A percentile compares a stretch with the other conserved stretches of the same genome.
Evolutionary conservation across 495 filamentous ascomycete genomes (phyloP).

Genomic region (Penicillium waksmanii): DNA sequence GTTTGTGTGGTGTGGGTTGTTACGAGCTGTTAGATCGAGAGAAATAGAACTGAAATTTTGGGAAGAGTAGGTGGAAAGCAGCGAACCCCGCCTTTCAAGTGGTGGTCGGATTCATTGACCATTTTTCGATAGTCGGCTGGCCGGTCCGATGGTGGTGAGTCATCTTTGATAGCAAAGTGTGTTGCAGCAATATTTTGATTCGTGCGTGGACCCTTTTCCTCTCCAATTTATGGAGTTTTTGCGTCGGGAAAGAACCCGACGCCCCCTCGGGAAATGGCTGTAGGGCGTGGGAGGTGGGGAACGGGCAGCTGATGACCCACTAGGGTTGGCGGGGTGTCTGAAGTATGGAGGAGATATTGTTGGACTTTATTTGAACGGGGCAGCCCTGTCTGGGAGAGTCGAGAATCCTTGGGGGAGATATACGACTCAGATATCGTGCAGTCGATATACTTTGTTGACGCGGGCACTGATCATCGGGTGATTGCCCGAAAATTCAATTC

Average conservation of each 20-base stretch:
- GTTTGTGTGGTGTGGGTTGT: not conserved
- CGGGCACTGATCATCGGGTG: too few species aligned
- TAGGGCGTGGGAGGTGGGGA: conserved; percentile 1
- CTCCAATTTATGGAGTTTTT: too few species aligned
- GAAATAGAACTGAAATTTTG: not conserved
- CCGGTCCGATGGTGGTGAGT: conserved; percentile 13
- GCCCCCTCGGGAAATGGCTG: not conserved
- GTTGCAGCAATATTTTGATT: not conserved
- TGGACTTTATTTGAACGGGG: not conserved
- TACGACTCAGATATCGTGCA: too few species aligned
- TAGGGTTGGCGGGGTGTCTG: not conserved
- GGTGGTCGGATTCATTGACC: not conserved
- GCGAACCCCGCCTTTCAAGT: not conserved
- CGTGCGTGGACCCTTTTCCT: conserved; percentile 1
- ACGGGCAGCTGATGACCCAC: not conserved
- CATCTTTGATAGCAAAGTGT: conserved; percentile 1
- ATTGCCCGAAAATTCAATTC: too few species aligned
- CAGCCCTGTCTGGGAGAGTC: not conserved
- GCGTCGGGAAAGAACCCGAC: not conserved
- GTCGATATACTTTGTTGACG: too few species aligned
- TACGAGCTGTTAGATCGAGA: not conserved
- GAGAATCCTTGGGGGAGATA: not conserved
- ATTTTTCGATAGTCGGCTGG: not conserved
- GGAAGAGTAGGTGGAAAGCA: not conserved
- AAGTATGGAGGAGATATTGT: not conserved